Percentiles rank a stretch among this genome's conserved stretches.
Conservation (phyloP, 768 basidiomycete species). For the Rhizopogon vesiculosus region DNA sequence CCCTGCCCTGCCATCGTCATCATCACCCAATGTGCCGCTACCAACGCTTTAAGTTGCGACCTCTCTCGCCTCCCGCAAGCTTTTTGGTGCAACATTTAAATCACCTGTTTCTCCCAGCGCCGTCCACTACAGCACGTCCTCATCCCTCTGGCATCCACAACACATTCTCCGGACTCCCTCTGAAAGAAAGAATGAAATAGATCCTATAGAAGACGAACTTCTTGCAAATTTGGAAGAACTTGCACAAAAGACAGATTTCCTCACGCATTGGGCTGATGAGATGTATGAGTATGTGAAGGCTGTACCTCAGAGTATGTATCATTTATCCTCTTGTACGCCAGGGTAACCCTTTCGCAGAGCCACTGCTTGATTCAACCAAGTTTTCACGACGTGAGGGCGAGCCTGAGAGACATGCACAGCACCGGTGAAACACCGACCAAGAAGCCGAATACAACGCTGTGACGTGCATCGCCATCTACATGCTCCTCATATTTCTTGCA, state of each 20-base stretch:
- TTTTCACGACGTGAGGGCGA: slow-evolving; percentile 70
- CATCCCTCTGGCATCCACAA: slow-evolving; percentile 54
- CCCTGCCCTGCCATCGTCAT: slow-evolving; percentile 51
- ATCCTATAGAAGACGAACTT: slow-evolving; percentile 80
- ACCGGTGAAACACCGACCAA: slow-evolving; percentile 67
- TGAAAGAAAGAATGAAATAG: slow-evolving; percentile 29
- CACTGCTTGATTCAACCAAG: slow-evolving; percentile 74
- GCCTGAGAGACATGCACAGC: slow-evolving; percentile 60
- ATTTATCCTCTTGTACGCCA: not conserved
- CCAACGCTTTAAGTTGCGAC: slow-evolving; percentile 75
- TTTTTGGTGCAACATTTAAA: slow-evolving; percentile 56
- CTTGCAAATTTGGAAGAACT: slow-evolving; percentile 79
- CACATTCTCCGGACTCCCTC: slow-evolving; percentile 35
- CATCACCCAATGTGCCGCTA: slow-evolving; percentile 62
- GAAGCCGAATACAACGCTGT: slow-evolving; percentile 82
- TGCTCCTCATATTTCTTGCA: slow-evolving; percentile 91
- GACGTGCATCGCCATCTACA: slow-evolving; percentile 83
- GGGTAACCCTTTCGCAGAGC: slow-evolving; percentile 42
- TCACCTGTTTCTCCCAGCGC: slow-evolving; percentile 32
- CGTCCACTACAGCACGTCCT: slow-evolving; percentile 34
- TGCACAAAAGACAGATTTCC: slow-evolving; percentile 93
- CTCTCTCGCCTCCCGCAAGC: slow-evolving; percentile 77
- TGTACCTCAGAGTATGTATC: slow-evolving; percentile 69
- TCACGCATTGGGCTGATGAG: slow-evolving; percentile 93
- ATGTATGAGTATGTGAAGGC: slow-evolving; percentile 88